Evolutionary conservation across 2,329 filamentous ascomycete species (phyloP).

Genomic region (Seiridium cupressi): DNA sequence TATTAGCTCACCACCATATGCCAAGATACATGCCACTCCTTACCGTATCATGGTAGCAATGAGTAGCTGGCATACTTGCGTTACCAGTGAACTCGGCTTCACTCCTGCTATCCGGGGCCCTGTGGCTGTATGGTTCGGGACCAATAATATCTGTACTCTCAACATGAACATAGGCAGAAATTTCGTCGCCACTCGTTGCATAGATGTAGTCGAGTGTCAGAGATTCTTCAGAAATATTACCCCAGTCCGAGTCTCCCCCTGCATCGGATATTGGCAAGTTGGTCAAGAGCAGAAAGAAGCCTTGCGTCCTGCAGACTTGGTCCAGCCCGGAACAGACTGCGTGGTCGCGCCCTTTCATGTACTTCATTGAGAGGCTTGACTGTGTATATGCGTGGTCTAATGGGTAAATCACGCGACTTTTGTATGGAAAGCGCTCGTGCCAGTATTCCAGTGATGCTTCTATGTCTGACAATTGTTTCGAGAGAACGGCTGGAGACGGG

Average conservation of each 20-base stretch:
- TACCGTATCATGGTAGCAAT: slow-evolving; percentile 18
- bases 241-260: background rate
- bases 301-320: slow-evolving; percentile 10
- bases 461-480: slow-evolving; percentile 6
- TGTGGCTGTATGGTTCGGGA: slow-evolving; percentile 1
- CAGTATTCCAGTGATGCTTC: slow-evolving; percentile 12
- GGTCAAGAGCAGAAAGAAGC: slow-evolving; percentile 17
- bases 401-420: slow-evolving; percentile 12
- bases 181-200: slow-evolving; percentile 6
- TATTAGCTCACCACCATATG: background rate
- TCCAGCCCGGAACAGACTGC: slow-evolving; percentile 14
- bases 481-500: slow-evolving; percentile 14
- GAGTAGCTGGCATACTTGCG: slow-evolving; percentile 10
- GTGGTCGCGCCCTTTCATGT: slow-evolving; percentile 22
- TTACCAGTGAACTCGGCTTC: slow-evolving; percentile 16
- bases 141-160: slow-evolving; percentile 13
- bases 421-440: background rate
- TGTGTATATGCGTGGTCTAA: slow-evolving; percentile 22
- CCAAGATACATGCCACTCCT: background rate
- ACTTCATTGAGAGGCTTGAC: slow-evolving; percentile 15
- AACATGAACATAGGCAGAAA: background rate
- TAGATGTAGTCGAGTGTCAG: slow-evolving; percentile 8
- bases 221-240: background rate
- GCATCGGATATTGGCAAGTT: slow-evolving; percentile 13
- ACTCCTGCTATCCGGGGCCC: slow-evolving; percentile 12